phyloP scores from a whole-genome alignment of 1,139 yeast species.

The Protomyces inundatus region DNA sequence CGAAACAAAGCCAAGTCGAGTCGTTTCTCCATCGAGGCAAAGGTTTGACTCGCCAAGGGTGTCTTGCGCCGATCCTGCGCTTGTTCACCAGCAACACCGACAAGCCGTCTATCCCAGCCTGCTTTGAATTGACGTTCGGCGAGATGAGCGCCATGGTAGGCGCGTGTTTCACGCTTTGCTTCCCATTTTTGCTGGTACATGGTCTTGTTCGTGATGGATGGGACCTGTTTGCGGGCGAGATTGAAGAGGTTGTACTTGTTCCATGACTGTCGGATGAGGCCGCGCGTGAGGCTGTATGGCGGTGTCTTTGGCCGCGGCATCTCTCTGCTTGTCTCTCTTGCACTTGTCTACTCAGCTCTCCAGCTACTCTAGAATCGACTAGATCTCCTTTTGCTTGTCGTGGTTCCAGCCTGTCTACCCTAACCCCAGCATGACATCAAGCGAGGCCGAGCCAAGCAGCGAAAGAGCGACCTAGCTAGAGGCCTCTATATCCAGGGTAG shows the following conservation, averaged over 20 bases:
- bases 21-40: conserved; percentile 79
- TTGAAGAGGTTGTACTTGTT: conserved; percentile 89
- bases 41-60: conserved; percentile 84
- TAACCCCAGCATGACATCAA: background rate
- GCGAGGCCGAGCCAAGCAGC: too few relatives aligned
- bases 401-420: background rate
- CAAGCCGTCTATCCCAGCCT: conserved; percentile 29
- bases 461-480: too few relatives aligned
- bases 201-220: conserved; percentile 53
- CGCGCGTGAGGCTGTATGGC: conserved; percentile 12
- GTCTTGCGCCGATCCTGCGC: conserved; percentile 42
- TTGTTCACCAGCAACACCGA: conserved; percentile 23
- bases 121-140: conserved; percentile 68
- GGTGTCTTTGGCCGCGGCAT: conserved; percentile 15
- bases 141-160: conserved; percentile 91
- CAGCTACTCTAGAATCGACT: background rate
- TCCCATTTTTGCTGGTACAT: conserved; percentile 87
- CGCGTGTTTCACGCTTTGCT: conserved; percentile 86
- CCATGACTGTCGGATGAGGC: conserved; percentile 69
- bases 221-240: conserved; percentile 60
- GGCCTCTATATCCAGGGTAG: too few relatives aligned
- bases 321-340: background rate
- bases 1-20: conserved; percentile 86
- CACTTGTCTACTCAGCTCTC: background rate
- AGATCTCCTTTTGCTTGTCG: background rate